phyloP scores from a whole-genome alignment of 2,329 filamentous ascomycete genomes.

The Claviceps pusilla region DNA sequence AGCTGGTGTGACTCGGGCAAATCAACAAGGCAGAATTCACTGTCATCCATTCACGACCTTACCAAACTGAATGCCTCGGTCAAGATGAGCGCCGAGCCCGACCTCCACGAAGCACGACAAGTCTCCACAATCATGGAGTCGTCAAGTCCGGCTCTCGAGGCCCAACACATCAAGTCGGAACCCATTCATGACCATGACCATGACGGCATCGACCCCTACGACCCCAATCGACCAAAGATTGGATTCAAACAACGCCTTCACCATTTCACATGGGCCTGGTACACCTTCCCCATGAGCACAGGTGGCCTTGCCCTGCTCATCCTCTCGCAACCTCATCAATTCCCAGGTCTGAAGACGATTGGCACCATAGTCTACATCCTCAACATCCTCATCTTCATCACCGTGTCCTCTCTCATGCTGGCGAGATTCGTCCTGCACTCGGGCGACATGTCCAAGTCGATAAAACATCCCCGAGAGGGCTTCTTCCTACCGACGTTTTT shows the following conservation, averaged over 20 bases:
- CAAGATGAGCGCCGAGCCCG: neutral
- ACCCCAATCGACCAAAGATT: slow-evolving; percentile 16
- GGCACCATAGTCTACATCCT: slow-evolving; percentile 53
- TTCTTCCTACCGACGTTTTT: slow-evolving; percentile 62
- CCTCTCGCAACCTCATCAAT: slow-evolving; percentile 46
- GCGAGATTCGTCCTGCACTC: slow-evolving; percentile 47
- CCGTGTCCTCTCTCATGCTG: slow-evolving; percentile 37
- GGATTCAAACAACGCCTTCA: slow-evolving; percentile 30
- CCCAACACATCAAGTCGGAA: neutral
- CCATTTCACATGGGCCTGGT: slow-evolving; percentile 61
- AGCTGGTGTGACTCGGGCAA: slow-evolving; percentile 3
- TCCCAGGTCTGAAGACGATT: slow-evolving; percentile 47
- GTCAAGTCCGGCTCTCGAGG: slow-evolving; percentile 2
- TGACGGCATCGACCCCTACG: slow-evolving; percentile 9
- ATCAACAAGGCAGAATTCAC: slow-evolving; percentile 2
- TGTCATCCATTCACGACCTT: neutral
- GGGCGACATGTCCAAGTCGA: slow-evolving; percentile 34
- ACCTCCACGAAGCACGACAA: neutral
- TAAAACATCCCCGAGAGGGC: slow-evolving; percentile 51
- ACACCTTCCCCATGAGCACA: slow-evolving; percentile 59
- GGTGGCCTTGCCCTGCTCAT: slow-evolving; percentile 54
- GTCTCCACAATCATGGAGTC: neutral
- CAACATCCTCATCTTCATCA: slow-evolving; percentile 49
- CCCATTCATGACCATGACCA: neutral
- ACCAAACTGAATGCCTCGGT: neutral